Percentiles rank a stretch among this genome's conserved stretches.
Evolutionary conservation across 2,329 filamentous ascomycete genomes (phyloP).

Genomic region (Magnaporthiopsis poae): DNA sequence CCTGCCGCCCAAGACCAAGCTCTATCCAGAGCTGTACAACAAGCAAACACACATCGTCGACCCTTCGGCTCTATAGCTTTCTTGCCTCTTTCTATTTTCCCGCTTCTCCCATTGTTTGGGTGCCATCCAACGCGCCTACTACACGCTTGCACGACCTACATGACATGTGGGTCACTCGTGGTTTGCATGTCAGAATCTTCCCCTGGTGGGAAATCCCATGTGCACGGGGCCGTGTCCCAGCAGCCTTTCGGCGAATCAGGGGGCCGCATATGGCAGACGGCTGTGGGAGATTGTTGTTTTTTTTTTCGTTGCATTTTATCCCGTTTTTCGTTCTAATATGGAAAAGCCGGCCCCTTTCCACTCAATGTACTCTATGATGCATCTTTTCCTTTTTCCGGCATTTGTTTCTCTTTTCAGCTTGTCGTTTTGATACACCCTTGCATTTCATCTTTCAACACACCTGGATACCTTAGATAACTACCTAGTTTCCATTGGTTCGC

Average conservation of each 20-base stretch:
- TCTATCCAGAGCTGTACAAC: not conserved
- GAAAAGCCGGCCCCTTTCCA: not conserved
- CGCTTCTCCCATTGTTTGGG: not conserved
- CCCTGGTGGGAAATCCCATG: not conserved
- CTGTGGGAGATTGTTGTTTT: not conserved
- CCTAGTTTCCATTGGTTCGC: too few species aligned
- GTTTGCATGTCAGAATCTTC: not conserved
- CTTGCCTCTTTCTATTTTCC: not conserved
- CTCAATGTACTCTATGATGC: not conserved
- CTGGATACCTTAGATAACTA: too few species aligned
- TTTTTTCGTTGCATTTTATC: too few species aligned
- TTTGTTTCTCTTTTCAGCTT: not conserved
- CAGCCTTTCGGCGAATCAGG: not conserved
- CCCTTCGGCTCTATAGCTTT: not conserved
- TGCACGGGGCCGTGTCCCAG: not conserved
- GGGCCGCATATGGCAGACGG: not conserved
- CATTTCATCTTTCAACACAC: not conserved
- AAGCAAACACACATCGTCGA: not conserved
- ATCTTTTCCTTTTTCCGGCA: not conserved
- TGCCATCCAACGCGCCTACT: not conserved
- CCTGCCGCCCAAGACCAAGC: not conserved
- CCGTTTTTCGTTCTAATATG: not conserved
- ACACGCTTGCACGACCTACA: not conserved
- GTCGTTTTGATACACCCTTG: not conserved
- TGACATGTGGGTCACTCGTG: not conserved